Base-by-base conservation (phyloP, 2,329 filamentous ascomycete species). In the Chrysosporium queenslandicum region DNA sequence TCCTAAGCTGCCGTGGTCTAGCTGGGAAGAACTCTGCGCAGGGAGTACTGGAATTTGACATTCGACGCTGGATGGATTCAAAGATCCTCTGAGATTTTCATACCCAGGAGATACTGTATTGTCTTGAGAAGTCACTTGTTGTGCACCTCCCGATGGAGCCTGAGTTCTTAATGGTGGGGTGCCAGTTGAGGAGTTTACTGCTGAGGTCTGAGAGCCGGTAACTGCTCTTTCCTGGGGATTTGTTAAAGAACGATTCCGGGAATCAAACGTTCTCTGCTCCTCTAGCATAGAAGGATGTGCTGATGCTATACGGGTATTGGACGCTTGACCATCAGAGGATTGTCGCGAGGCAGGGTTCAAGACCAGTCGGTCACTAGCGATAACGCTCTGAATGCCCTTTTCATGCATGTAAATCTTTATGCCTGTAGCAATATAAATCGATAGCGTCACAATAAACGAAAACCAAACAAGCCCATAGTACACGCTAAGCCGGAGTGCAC, bases 401-500 rank as follows among this genome's bases (percentile, higher is more conserved):
- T 46, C 78, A 63, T 84, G 84, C 55, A 77, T 50, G 43, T 66
- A 66, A 30, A 71, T 66, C 21, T 68, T 62, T 18, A 64, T 59
- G n/a, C 70, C 67, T 51, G 69, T 66, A 47, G 65, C 63, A 21
- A 68, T 57, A 58, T 73, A 71, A 25, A 73, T 70, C 53, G 62
- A 59, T 36, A 71, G 62, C 2, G 69, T 71, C 20, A 68, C 39
- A 6, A 63, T 58, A 45, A 73, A 69, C 50, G 71, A 60, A 20
- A 70, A 62, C 70, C 71, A 73, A 23, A 71, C 65, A 3, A 69
- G 70, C 2, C 66, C 70, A 52, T 92, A 94, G 64, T 90, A 91
- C 25, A 81, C 77, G 2, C 79, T 78, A 53, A 92, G 81, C 36
- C 87, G 82, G 66, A 86, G 79, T 53, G 82, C 77, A 52, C 87